Evolutionary conservation across 2,329 filamentous ascomycete genomes (phyloP), one percentile per base, ranked within the genome.

Genomic region (Penicillium oxalicum): DNA sequence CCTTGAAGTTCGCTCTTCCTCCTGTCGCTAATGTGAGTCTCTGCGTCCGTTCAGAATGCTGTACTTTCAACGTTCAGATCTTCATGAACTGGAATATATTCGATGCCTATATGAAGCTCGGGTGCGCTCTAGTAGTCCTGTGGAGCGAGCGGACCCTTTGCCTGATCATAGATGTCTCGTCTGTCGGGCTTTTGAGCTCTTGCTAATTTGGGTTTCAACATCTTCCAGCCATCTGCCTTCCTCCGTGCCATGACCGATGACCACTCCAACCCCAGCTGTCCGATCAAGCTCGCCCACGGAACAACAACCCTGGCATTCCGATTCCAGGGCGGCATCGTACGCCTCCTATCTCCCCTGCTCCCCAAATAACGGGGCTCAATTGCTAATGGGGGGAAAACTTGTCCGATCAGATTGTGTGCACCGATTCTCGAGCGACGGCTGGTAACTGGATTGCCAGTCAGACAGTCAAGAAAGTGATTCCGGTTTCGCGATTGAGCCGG

Each of bases 381-480:
- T 18, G 18, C 18, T 18, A 18, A 18, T 18, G 18, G 18, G 18
- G 18, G 18, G 2, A 18, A 18, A 18, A 18, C 18, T 18, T 18
- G 18, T 18, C 18, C 18, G 18, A 18, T 18, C 56, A 70, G 67
- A 94, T 98, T 67, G 91, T 98, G 45, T 91, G 91, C 47, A 98
- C 93, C 51, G 93, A 98, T 76, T 98, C 93, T 52, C 84, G 93
- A 75, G 93, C 93, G 52, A 95, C 93, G 41, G 91, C 93, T 28
- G 93, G 93, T 65, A 94, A 93, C 81, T 98, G 93, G 93, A 98
- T 98, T 74, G 93, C 93, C 59, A 95, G 88, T 75, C 93, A 98
- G 80, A 98, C 93, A 46, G 93, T 98, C 68, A 98, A 98, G 84
- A 98, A 98, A 81, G 93, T 98, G 61, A 97, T 98, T 68, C 67